Conservation (phyloP, 2,329 filamentous ascomycete species). For the Fusarium sp. region DNA sequence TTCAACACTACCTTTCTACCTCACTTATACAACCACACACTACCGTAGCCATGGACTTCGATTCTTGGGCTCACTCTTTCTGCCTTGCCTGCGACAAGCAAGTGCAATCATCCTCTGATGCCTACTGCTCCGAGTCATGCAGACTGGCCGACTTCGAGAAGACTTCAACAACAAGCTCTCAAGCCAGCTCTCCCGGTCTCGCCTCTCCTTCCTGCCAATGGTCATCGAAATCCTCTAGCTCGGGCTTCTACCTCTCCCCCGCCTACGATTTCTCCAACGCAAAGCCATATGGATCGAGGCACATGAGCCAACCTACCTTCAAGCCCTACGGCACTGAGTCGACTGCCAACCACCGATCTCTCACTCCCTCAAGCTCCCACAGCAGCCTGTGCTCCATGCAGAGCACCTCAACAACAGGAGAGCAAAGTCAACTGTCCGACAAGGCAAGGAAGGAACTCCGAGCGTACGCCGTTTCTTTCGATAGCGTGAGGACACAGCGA, state of each 20-base stretch:
- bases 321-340: conserved; percentile 42
- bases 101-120: conserved; percentile 78
- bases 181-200: conserved; percentile 68
- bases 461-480: conserved; percentile 89
- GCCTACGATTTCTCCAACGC: conserved; percentile 80
- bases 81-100: conserved; percentile 91
- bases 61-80: conserved; percentile 88
- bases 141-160: conserved; percentile 88
- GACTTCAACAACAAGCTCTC: conserved; percentile 68
- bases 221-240: conserved; percentile 52
- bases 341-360: conserved; percentile 53
- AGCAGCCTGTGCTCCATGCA: conserved; percentile 85
- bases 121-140: conserved; percentile 94
- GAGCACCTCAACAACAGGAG: conserved; percentile 68
- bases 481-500: conserved; percentile 76
- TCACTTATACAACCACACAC: conserved; percentile 24
- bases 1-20: conserved; percentile 14
- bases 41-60: conserved; percentile 63
- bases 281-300: conserved; percentile 67
- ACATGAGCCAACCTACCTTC: conserved; percentile 51
- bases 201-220: conserved; percentile 64
- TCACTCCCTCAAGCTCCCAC: conserved; percentile 82
- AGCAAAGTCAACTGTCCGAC: conserved; percentile 73
- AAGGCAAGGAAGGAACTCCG: conserved; percentile 83
- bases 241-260: conserved; percentile 76